Base-by-base conservation (phyloP, 805 yeast genomes). In the Kodamaea jinghongensis region DNA sequence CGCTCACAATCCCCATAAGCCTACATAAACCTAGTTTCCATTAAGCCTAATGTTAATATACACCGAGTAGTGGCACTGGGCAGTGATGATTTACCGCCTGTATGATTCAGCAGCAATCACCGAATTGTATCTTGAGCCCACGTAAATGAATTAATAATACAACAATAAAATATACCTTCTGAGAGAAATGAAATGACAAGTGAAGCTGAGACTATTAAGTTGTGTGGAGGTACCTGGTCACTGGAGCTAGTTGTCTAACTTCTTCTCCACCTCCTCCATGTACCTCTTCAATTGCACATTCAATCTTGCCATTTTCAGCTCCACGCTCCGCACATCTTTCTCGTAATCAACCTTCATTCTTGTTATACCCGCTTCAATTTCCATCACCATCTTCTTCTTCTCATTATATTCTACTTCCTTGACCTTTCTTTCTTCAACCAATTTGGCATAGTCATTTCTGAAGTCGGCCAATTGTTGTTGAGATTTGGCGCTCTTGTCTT, bases 281-380 rank as follows among this genome's bases (percentile, higher is more conserved):
- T 83, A 83, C 39, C 69, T 57, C 43, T 66, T 66, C 30, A 83
- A 66, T 47, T 78, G 83, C 7, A 77, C 65, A 42, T 76, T 76
- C 41, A 83, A 65, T 43, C 71, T 65, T 15, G 77, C 71, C 39
- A 79, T 65, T 49, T 80, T 84, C 36, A 67, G 55, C 41, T 75
- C 76, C 6, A 81, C 68, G 27, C 68, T 74, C 44, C 73, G 69
- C 35, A 74, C 67, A 48, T 83, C 88, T 17, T 52, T 53, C 36
- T 78, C 78, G 44, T 73, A 75, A 11, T 70, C 73, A 28, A 58
- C 58, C 44, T 67, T 61, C 52, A 33, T 56, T 49, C 49, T 68
- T 56, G 49, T 49, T 38, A 60, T 71, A 50, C 63, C 71, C 42
- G 56, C 63, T 59, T 66, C 79, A 39, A 61, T 60, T 41, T 52